phyloP scores from a whole-genome alignment of 768 basidiomycete species.

The Agrocybe praecox region DNA sequence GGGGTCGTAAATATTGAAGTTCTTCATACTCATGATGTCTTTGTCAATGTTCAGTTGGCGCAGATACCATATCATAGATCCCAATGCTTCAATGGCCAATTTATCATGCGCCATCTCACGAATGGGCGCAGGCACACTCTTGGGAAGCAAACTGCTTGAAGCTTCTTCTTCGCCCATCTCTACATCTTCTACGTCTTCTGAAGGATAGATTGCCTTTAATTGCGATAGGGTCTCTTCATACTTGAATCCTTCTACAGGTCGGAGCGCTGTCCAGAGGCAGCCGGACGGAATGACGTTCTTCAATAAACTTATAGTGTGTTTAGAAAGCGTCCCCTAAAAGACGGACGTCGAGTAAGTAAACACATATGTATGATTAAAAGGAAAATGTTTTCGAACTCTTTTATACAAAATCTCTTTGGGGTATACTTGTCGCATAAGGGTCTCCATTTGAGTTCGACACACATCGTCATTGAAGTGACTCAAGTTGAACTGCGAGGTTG shows the following conservation, averaged over 20 bases:
- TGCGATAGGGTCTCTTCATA: constrained; percentile 71
- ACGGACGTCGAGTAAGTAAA: neutral
- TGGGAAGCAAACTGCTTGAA: constrained; percentile 37
- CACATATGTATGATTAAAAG: neutral
- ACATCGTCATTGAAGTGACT: constrained; percentile 91
- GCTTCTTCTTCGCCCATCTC: constrained; percentile 37
- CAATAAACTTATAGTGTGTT: constrained; percentile 78
- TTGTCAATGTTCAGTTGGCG: constrained; percentile 94
- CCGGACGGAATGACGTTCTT: constrained; percentile 78
- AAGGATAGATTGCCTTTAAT: constrained; percentile 66
- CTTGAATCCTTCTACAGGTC: constrained; percentile 80
- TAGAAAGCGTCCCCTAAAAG: constrained; percentile 80
- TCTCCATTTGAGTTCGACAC: constrained; percentile 91
- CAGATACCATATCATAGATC: constrained; percentile 90
- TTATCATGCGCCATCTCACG: constrained; percentile 66
- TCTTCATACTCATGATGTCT: constrained; percentile 93
- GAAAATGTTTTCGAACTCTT: constrained; percentile 54
- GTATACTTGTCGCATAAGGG: constrained; percentile 86
- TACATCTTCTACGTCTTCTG: constrained; percentile 38
- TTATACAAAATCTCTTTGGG: constrained; percentile 91
- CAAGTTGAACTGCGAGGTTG: constrained; percentile 94
- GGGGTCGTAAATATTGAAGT: constrained; percentile 97
- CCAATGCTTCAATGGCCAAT: constrained; percentile 81
- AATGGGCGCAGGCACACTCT: constrained; percentile 70
- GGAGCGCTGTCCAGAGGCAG: constrained; percentile 89